Evolutionary conservation across 257 asterid species (phyloP).

Genomic region (Voacanga thouarsii): DNA sequence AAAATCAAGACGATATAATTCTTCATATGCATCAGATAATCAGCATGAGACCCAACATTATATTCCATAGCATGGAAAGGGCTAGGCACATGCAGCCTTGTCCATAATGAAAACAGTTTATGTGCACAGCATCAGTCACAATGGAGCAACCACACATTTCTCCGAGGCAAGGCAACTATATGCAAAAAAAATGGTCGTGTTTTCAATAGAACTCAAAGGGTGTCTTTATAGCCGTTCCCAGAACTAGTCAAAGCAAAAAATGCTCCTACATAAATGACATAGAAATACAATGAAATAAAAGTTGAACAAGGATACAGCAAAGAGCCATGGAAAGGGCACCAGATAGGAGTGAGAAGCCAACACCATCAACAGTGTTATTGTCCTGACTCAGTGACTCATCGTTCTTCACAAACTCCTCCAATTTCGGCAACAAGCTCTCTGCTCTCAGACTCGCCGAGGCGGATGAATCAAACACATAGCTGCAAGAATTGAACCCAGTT

Average conservation of each 20-base stretch:
- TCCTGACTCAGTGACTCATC: slow-evolving; percentile 58
- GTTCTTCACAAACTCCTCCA: slow-evolving; percentile 73
- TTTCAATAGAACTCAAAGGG: background rate
- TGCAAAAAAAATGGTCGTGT: background rate
- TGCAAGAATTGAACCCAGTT: slow-evolving; percentile 69
- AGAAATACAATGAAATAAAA: background rate
- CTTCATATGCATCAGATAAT: background rate
- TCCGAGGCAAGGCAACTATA: background rate
- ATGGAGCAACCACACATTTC: background rate
- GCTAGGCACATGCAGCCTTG: background rate
- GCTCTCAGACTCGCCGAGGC: slow-evolving; percentile 52
- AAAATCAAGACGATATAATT: slow-evolving; percentile 8
- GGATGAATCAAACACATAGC: slow-evolving; percentile 72
- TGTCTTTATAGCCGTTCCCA: too few relatives aligned
- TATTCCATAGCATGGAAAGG: background rate
- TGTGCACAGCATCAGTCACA: background rate
- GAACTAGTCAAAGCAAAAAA: background rate
- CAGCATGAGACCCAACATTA: background rate
- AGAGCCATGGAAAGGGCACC: slow-evolving; percentile 96
- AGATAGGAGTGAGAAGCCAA: slow-evolving; percentile 72
- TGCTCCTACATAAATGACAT: background rate
- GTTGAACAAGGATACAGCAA: slow-evolving; percentile 70
- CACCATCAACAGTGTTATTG: slow-evolving; percentile 49
- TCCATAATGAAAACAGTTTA: background rate
- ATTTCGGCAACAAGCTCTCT: slow-evolving; percentile 57